Percentiles rank a stretch among this genome's conserved stretches.
Evolutionary conservation across 1,284 basidiomycete species (phyloP).

Genomic region (Amylostereum chailletii): DNA sequence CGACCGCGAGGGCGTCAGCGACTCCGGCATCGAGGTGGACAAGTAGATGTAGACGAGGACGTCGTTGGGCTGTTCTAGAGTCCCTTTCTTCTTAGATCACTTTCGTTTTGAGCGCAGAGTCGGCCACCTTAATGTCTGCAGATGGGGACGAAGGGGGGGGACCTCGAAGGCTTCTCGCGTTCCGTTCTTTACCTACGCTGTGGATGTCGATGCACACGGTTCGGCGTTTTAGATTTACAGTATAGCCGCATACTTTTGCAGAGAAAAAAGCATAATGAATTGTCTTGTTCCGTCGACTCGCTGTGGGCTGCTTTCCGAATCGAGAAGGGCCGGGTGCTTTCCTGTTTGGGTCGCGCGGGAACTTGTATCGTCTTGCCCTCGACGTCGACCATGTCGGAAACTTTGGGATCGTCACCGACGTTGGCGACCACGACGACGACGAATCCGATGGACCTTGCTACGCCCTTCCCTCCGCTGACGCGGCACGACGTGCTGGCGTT

Average conservation of each 20-base stretch:
- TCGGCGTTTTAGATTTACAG: too few relatives aligned
- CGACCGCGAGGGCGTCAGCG: slow-evolving; percentile 53
- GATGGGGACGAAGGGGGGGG: too few relatives aligned
- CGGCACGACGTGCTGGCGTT: slow-evolving; percentile 57
- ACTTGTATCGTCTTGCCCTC: too few relatives aligned
- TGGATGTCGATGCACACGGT: too few relatives aligned
- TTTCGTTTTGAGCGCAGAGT: background rate
- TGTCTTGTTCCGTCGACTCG: too few relatives aligned
- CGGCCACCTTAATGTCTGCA: background rate
- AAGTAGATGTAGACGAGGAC: slow-evolving; percentile 13
- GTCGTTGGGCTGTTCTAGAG: background rate
- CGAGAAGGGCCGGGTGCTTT: too few relatives aligned
- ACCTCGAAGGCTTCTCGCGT: too few relatives aligned
- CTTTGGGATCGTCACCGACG: background rate
- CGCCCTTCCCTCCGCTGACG: slow-evolving; percentile 44
- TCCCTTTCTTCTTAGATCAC: background rate
- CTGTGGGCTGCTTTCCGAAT: too few relatives aligned
- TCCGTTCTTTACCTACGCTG: too few relatives aligned
- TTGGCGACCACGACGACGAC: background rate
- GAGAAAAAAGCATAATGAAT: too few relatives aligned
- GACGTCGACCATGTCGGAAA: background rate
- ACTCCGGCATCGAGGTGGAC: slow-evolving; percentile 81
- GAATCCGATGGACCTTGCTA: background rate
- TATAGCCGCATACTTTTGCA: too few relatives aligned
- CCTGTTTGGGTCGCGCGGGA: too few relatives aligned